phyloP scores from a whole-genome alignment of 1,284 basidiomycete genomes.

The Pseudozyma hubeiensis region DNA sequence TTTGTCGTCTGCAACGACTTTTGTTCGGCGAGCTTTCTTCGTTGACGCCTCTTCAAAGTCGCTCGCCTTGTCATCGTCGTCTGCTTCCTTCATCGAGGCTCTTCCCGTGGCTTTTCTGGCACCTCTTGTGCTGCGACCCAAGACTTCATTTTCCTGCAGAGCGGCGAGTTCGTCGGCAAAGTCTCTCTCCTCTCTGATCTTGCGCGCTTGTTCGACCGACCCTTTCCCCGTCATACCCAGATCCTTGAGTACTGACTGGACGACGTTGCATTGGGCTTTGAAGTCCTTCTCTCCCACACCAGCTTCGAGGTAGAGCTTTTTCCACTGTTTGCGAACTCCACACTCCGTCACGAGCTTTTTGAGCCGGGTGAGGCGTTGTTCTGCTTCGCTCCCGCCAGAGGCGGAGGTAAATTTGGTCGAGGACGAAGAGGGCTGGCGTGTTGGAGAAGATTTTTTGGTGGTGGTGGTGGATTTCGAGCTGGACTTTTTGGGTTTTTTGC shows the following conservation, averaged over 20 bases:
- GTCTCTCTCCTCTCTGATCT: conserved; percentile 40
- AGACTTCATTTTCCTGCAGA: conserved; percentile 25
- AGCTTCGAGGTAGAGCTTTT: conserved; percentile 43
- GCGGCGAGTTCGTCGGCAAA: conserved; percentile 41
- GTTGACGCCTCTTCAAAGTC: conserved; percentile 14
- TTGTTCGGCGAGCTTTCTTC: background rate
- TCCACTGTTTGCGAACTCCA: conserved; percentile 48
- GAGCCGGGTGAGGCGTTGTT: conserved; percentile 30
- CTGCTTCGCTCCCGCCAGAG: conserved; percentile 19
- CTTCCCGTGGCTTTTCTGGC: background rate
- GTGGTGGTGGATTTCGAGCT: conserved; percentile 4
- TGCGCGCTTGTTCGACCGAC: conserved; percentile 37
- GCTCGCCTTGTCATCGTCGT: conserved; percentile 17
- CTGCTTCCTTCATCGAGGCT: background rate
- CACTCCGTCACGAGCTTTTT: conserved; percentile 47
- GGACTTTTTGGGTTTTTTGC: conserved; percentile 12
- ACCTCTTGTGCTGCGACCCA: conserved; percentile 11
- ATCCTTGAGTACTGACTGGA: conserved; percentile 37
- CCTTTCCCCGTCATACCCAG: conserved; percentile 43
- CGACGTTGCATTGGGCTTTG: conserved; percentile 23
- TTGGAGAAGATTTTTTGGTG: background rate
- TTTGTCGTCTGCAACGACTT: conserved; percentile 8
- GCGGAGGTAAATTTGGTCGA: background rate
- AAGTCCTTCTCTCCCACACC: conserved; percentile 18
- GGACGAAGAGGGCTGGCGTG: background rate